A percentile compares a stretch with the other conserved stretches of the same genome.
Evolutionary conservation across 1,139 yeast species (phyloP).

Genomic region (Keqinozyma sinolaborantium): DNA sequence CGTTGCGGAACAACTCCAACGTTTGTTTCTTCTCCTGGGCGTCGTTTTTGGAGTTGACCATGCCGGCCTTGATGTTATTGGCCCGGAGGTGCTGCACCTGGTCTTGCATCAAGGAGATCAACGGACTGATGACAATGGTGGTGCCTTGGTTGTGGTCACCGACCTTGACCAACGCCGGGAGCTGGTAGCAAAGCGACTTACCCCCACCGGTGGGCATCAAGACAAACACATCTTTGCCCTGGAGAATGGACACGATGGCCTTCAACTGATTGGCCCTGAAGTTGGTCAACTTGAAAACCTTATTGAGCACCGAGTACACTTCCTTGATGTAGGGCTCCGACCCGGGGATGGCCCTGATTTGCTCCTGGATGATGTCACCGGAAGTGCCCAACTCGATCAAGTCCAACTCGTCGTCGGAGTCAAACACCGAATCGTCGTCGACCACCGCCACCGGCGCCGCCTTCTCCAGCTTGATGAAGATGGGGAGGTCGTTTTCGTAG

Average conservation of each 20-base stretch:
- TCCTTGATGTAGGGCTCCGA: constrained; percentile 46
- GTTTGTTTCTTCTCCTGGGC: constrained; percentile 63
- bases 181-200: constrained; percentile 90
- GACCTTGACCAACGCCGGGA: constrained; percentile 79
- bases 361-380: constrained; percentile 11
- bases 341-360: constrained; percentile 24
- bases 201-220: constrained; percentile 99
- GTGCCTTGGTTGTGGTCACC: constrained; percentile 73
- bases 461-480: background rate
- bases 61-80: constrained; percentile 73
- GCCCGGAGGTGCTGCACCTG: constrained; percentile 80
- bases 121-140: constrained; percentile 90
- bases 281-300: constrained; percentile 57
- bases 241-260: constrained; percentile 77
- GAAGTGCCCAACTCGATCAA: constrained; percentile 9
- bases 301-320: constrained; percentile 52
- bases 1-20: constrained; percentile 59
- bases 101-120: constrained; percentile 96
- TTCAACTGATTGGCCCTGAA: constrained; percentile 86
- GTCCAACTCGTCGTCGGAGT: constrained; percentile 37
- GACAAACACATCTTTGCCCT: constrained; percentile 87
- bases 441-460: background rate
- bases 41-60: constrained; percentile 78
- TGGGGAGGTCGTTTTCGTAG: background rate
- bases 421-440: constrained; percentile 9